A percentile compares a stretch with the other conserved stretches of the same genome.
phyloP scores from a whole-genome alignment of 306 rosid genomes.

The Quercus cerris region DNA sequence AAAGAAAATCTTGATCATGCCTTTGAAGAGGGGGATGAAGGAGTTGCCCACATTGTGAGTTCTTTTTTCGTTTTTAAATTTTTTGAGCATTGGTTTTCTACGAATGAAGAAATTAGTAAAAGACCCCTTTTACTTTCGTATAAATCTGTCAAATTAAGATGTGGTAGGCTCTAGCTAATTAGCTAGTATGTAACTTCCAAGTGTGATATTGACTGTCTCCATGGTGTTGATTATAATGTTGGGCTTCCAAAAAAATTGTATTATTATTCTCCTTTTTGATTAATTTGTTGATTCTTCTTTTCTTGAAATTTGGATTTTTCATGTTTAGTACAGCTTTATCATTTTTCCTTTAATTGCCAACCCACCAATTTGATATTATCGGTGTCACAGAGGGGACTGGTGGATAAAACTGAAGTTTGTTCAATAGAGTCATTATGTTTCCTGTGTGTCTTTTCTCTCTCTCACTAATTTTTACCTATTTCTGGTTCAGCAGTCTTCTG shows the following conservation, averaged over 20 bases:
- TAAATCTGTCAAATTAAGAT: background rate
- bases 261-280: background rate
- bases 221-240: background rate
- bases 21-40: slow-evolving; percentile 25
- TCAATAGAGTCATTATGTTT: background rate
- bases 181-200: background rate
- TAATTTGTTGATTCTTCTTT: background rate
- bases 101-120: background rate
- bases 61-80: background rate
- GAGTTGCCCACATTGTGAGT: slow-evolving; percentile 46
- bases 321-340: background rate
- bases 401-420: background rate
- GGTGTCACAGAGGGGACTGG: background rate
- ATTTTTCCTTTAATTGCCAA: background rate
- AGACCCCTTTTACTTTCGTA: background rate
- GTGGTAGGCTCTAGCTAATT: background rate
- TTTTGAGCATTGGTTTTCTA: background rate
- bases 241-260: background rate
- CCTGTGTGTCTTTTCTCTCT: background rate
- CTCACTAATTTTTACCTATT: slow-evolving; percentile 10
- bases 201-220: background rate
- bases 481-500: slow-evolving; percentile 52
- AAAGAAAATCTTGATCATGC: slow-evolving; percentile 49
- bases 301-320: background rate
- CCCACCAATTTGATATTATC: background rate